Evolutionary conservation across 805 yeast genomes (phyloP), one percentile per base, ranked within the genome.

Genomic region (Saccharomycopsis lassenensis): DNA sequence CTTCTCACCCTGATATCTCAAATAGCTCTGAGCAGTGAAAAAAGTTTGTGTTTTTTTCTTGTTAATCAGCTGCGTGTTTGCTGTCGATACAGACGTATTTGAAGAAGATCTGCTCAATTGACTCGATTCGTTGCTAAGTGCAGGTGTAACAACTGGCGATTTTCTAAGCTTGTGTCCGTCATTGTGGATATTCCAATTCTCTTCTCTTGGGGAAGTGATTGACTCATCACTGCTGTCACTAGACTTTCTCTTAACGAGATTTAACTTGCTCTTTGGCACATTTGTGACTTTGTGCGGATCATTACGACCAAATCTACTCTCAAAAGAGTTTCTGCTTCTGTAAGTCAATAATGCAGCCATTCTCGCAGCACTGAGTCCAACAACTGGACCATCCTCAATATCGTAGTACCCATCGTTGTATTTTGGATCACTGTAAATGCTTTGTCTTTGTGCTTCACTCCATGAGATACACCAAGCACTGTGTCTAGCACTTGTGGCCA

Each of bases 391-490:
- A 38, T 78, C 84, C n/a, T 70, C 69, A 22, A 70, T 61, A 8
- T 74, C 60, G 53, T 84, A 89, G 57, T 83, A 86, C 1, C 98
- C 98, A 51, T 87, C 95, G 38, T 71, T 67, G 55, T 86, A 91
- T 52, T 81, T 80, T 7, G 97, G 97, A 55, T 91, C 98, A 8
- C 94, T 79, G 58, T 87, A 91, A 20, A 91, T 85, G 45, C 94
- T 77, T 55, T 91, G 98, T 49, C 98, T 71, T 59, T 91, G 98
- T 2, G 98, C 94, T 54, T 91, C 98, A 37, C 94, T 89, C 98
- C 98, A 91, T 3, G 95, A 83, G 27, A 91, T 91, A 47, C 97
- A 91, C 98, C 98, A 91, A 0, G 98, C 98, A 2, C 94, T 80
- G 29, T 87, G 94, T 51, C 93, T 67, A 0, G 97, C 95, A 18